Conservation (phyloP, 1,284 basidiomycete species). For the Schizophyllum amplum region DNA sequence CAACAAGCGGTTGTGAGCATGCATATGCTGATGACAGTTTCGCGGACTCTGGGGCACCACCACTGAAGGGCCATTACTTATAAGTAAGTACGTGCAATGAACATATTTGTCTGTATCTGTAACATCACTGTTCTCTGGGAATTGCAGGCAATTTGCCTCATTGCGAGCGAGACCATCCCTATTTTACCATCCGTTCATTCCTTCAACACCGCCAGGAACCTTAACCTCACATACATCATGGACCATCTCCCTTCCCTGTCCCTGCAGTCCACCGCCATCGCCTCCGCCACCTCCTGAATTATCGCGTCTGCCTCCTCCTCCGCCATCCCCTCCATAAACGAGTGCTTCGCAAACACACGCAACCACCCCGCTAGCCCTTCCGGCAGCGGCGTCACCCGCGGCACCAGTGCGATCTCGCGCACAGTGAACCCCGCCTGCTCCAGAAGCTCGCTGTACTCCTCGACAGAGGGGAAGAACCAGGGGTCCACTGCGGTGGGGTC, state of each 20-base stretch:
- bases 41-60: too few species aligned
- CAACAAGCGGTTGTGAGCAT: too few species aligned
- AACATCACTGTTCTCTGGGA: too few species aligned
- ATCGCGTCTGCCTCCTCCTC: constrained; percentile 51
- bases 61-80: too few species aligned
- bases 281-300: constrained; percentile 57
- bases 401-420: constrained; percentile 48
- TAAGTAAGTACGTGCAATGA: too few species aligned
- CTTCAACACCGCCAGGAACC: constrained; percentile 39
- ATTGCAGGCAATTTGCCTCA: too few species aligned
- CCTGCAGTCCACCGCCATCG: constrained; percentile 51
- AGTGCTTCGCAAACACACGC: constrained; percentile 51
- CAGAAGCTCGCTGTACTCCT: constrained; percentile 59
- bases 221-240: constrained; percentile 65
- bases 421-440: constrained; percentile 47
- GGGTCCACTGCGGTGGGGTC: constrained; percentile 60
- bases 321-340: constrained; percentile 43
- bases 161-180: too few species aligned
- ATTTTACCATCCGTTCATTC: not conserved
- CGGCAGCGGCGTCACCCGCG: constrained; percentile 61
- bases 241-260: constrained; percentile 55
- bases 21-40: too few species aligned
- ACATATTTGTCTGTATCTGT: too few species aligned
- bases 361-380: constrained; percentile 66
- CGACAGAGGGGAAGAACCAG: constrained; percentile 75